Base-by-base conservation (phyloP, 495 filamentous ascomycete genomes). In the Penicillium crystallinum region DNA sequence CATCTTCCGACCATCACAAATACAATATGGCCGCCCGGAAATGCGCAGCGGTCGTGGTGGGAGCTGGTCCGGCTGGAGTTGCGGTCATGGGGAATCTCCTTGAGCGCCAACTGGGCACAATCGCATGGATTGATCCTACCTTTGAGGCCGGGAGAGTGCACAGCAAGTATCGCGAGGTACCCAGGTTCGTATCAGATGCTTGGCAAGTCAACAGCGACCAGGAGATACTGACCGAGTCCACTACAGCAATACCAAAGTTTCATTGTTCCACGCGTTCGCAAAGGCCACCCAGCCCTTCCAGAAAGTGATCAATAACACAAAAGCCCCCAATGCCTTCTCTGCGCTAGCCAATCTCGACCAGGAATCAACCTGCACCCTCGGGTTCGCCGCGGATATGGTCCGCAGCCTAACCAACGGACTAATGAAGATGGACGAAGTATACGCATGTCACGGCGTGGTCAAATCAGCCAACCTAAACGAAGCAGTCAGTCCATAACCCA, bases 1-100 rank as follows among this genome's bases (percentile, higher is more conserved):
- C 36, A 37, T 17, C 14, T 46, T 19, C 19, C 35, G 34, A 29
- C 33, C 23, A 15, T 36, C 15, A n/a, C 34, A 34, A 49, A 14
- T 41, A 6, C 34, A 56, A 34, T 54, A 74, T 74, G 69, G 41
- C 66, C 31, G 55, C 72, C 23, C 62, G 65, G 19, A 72, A 60
- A 61, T 77, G 69, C 55, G 69, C 71, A 18, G 77, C 78, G 0
- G 72, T 83, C 7, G 79, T 83, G 7, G 78, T 82, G 31, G 80
- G 80, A 47, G 77, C 75, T 38, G 80, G 80, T 30, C 77, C 80
- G 8, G 77, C 76, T 40, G 80, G 80, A 49, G 65, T 81, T 38
- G 77, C 79, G n/a, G 78, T 73, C 17, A 64, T 82, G 42, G 79
- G 79, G 9, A 81, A 80, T 53, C 63, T 83, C 6, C 68, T 83